Evolutionary conservation across 768 basidiomycete species (phyloP), one percentile per base, ranked within the genome.

Genomic region (Lactarius psammicola): DNA sequence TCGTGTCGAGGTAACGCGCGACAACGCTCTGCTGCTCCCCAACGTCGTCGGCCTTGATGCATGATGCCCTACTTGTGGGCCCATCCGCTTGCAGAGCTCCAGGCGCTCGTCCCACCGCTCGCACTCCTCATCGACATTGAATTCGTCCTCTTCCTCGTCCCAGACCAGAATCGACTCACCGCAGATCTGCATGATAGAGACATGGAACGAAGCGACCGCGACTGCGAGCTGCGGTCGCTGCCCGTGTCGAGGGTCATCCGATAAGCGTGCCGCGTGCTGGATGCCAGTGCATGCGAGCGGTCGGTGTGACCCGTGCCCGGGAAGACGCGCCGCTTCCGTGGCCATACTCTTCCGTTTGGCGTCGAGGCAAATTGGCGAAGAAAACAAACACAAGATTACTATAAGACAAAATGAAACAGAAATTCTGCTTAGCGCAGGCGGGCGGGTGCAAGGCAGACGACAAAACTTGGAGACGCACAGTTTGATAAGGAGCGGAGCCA

Each of bases 11-110:
- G 74, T 94, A 95, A 56, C 77, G 73, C 40, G 75, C 74, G 3
- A 94, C 83, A 3, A 83, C 81, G 1, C 74, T 75, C 69, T 82
- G 77, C 74, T 93, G 90, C 73, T 80, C 84, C 69, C 44, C 73
- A 62, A 94, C 74, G 34, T 86, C 80, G 23, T 74, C 76, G 36
- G 88, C 75, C 20, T 71, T 75, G 62, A 92, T 71, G 70, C n/a
- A n/a, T n/a, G n/a, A n/a, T n/a, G n/a, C 90, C 87, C 71, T 87
- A 87, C 63, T 77, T 81, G 72, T 94, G 94, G 60, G 94, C 72
- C 91, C 92, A 94, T 5, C 92, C 92, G 31, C 87, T n/a, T 87
- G 30, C 89, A 89, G 13, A 94, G 79, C 0, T 92, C 87, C 11
- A 94, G 81, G 38, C 86, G 80, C 72, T 93, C 89, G 71, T 94